Evolutionary conservation across 108 stramenopile genomes (phyloP).

Genomic region (Nannochloropsis salina): DNA sequence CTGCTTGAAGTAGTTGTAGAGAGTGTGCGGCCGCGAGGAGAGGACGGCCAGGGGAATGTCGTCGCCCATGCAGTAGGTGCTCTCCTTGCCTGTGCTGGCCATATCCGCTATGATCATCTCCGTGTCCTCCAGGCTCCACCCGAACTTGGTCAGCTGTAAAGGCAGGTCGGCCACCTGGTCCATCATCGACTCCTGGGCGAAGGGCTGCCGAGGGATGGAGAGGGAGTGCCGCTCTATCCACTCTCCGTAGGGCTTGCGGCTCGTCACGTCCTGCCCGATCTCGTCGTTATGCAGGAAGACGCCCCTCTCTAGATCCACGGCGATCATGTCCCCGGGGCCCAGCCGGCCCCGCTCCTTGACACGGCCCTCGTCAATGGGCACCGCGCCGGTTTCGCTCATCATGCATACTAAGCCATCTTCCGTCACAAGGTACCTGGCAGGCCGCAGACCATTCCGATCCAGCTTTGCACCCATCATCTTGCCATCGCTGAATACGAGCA

Average conservation of each 20-base stretch:
- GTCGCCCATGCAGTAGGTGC: conserved; percentile 94
- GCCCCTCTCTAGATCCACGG: conserved; percentile 87
- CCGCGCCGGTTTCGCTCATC: conserved; percentile 89
- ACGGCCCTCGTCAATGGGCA: conserved; percentile 70
- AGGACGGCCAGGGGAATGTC: conserved; percentile 92
- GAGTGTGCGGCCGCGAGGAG: conserved; percentile 80
- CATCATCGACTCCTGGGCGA: not conserved
- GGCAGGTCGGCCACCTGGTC: conserved; percentile 14
- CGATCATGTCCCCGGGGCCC: conserved; percentile 96
- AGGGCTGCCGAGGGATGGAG: not conserved
- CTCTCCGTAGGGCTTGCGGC: conserved; percentile 69
- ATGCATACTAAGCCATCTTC: conserved; percentile 87
- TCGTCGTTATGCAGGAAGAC: conserved; percentile 88
- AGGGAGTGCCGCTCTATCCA: conserved; percentile 62
- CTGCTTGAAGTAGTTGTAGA: conserved; percentile 96
- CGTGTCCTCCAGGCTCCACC: conserved; percentile 50
- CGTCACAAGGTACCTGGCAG: conserved; percentile 87
- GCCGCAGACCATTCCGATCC: conserved; percentile 50
- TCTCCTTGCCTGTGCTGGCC: conserved; percentile 64
- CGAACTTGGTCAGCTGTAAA: conserved; percentile 35
- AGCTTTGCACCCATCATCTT: conserved; percentile 49
- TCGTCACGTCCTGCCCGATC: conserved; percentile 88
- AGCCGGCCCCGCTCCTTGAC: conserved; percentile 88
- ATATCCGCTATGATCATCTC: conserved; percentile 48
- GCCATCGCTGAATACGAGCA: conserved; percentile 51